phyloP scores from a whole-genome alignment of 164 flowering plant species.

The Warburgia ugandensis region DNA sequence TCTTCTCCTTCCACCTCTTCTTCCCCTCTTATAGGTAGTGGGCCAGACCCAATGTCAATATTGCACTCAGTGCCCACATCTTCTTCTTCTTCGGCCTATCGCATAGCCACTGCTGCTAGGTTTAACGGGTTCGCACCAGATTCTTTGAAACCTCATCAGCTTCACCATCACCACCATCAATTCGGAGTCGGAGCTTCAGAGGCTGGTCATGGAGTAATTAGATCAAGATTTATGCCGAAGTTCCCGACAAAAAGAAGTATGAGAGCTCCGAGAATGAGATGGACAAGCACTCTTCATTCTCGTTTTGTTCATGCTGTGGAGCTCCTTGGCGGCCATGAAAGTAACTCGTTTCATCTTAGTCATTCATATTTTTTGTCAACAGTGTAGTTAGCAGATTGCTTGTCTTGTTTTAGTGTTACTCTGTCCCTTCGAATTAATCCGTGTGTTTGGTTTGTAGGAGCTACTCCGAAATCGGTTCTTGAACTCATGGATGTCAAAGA shows the following conservation, averaged over 20 bases:
- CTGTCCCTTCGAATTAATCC: neutral
- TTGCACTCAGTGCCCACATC: slow-evolving; percentile 1
- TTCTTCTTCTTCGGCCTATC: slow-evolving; percentile 16
- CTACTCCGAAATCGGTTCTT: slow-evolving; percentile 74
- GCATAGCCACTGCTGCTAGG: slow-evolving; percentile 24
- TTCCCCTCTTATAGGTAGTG: slow-evolving; percentile 8
- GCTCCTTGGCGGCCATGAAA: slow-evolving; percentile 79
- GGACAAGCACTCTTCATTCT: slow-evolving; percentile 68
- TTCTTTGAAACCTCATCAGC: slow-evolving; percentile 24
- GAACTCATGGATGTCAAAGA: slow-evolving; percentile 83
- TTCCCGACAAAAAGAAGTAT: slow-evolving; percentile 46
- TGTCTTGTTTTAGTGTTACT: slow-evolving; percentile 1
- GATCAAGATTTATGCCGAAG: slow-evolving; percentile 49
- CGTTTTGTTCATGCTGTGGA: slow-evolving; percentile 71
- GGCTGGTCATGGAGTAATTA: slow-evolving; percentile 26
- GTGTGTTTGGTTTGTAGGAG: slow-evolving; percentile 33
- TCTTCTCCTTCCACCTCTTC: slow-evolving; percentile 19
- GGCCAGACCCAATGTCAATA: slow-evolving; percentile 1
- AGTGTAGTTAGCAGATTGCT: too few relatives aligned
- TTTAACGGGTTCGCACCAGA: slow-evolving; percentile 33
- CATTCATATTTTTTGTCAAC: slow-evolving; percentile 2
- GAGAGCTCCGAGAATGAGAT: slow-evolving; percentile 73
- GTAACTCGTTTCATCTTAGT: slow-evolving; percentile 19
- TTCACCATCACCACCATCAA: slow-evolving; percentile 24
- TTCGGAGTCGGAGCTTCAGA: slow-evolving; percentile 26